These are phyloP conservation scores for Actinomucor elegans DNA, from an alignment of 371 early-diverging fungal genomes.

Conservation along the genomic window DNA sequence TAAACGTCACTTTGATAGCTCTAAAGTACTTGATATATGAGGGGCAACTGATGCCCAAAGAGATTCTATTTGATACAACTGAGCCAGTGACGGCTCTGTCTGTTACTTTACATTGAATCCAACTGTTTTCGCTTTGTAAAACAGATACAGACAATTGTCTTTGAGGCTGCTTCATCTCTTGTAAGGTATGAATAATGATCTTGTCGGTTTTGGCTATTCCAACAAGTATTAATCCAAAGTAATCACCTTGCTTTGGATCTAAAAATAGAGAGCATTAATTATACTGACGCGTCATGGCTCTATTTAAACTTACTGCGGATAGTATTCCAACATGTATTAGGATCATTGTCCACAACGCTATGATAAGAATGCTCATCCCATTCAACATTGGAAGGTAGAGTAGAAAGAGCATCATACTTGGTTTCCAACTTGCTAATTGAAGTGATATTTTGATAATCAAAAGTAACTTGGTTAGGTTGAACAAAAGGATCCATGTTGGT, in stretches of 20 bases:
- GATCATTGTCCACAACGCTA: constrained; percentile 55
- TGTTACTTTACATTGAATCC: constrained; percentile 27
- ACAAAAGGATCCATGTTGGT: constrained; percentile 60
- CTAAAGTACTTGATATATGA: constrained; percentile 9
- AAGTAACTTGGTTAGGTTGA: constrained; percentile 33
- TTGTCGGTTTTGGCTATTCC: constrained; percentile 26
- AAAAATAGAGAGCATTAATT: background rate
- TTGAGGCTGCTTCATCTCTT: constrained; percentile 25
- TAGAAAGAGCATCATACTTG: constrained; percentile 14
- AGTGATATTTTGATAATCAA: constrained; percentile 24
- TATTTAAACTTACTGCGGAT: constrained; percentile 30
- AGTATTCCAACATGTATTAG: constrained; percentile 59
- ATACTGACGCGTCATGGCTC: background rate
- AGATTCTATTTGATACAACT: constrained; percentile 5
- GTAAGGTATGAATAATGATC: constrained; percentile 28
- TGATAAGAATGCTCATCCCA: constrained; percentile 57
- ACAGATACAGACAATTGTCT: constrained; percentile 26
- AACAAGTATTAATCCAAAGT: constrained; percentile 53
- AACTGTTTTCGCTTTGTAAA: constrained; percentile 21
- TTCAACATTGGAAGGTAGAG: constrained; percentile 34
- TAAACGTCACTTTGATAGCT: constrained; percentile 30
- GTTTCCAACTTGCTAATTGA: constrained; percentile 17
- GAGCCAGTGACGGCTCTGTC: background rate
- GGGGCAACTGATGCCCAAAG: constrained; percentile 16
- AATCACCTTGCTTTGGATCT: constrained; percentile 38